phyloP scores from a whole-genome alignment of 1,284 basidiomycete genomes.

The Afroboletus lepidellus region DNA sequence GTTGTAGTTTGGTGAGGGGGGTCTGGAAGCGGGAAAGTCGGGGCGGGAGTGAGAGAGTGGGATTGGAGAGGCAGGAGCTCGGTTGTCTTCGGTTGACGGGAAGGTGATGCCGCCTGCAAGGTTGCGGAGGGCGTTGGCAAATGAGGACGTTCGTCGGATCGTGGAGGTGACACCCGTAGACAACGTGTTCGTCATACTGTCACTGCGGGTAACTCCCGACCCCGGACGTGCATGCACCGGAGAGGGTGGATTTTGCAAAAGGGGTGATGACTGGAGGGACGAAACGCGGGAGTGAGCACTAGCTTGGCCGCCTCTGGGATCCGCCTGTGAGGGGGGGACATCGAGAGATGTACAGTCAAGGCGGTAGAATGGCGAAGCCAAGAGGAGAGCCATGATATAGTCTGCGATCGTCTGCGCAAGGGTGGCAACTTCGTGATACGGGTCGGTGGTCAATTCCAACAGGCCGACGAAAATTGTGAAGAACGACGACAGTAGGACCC shows the following conservation, averaged over 20 bases:
- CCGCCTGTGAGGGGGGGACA: slow-evolving; percentile 42
- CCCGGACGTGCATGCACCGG: slow-evolving; percentile 45
- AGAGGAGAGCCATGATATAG: slow-evolving; percentile 85
- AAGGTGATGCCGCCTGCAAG: slow-evolving; percentile 72
- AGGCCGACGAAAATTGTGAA: slow-evolving; percentile 91
- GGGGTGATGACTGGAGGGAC: slow-evolving; percentile 48
- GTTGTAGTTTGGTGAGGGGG: slow-evolving; percentile 76
- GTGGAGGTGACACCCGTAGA: slow-evolving; percentile 62
- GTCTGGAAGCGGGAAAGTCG: slow-evolving; percentile 53
- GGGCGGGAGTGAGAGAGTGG: slow-evolving; percentile 26
- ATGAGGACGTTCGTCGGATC: slow-evolving; percentile 77
- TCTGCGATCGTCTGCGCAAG: slow-evolving; percentile 91
- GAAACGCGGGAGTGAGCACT: slow-evolving; percentile 48
- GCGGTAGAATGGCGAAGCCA: slow-evolving; percentile 83
- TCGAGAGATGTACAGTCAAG: slow-evolving; percentile 67
- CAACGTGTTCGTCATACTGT: slow-evolving; percentile 60
- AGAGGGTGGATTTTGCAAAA: slow-evolving; percentile 36
- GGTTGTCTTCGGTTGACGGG: slow-evolving; percentile 54
- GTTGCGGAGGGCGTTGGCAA: slow-evolving; percentile 80
- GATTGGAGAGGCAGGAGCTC: slow-evolving; percentile 44
- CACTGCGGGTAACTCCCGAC: slow-evolving; percentile 52
- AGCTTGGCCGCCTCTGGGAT: slow-evolving; percentile 27
- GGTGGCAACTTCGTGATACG: slow-evolving; percentile 89
- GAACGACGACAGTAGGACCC: slow-evolving; percentile 84
- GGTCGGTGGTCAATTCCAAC: slow-evolving; percentile 90